A percentile compares a stretch with the other conserved stretches of the same genome.
Conservation (phyloP, 2,329 filamentous ascomycete genomes). For the Diaporthe australafricana region DNA sequence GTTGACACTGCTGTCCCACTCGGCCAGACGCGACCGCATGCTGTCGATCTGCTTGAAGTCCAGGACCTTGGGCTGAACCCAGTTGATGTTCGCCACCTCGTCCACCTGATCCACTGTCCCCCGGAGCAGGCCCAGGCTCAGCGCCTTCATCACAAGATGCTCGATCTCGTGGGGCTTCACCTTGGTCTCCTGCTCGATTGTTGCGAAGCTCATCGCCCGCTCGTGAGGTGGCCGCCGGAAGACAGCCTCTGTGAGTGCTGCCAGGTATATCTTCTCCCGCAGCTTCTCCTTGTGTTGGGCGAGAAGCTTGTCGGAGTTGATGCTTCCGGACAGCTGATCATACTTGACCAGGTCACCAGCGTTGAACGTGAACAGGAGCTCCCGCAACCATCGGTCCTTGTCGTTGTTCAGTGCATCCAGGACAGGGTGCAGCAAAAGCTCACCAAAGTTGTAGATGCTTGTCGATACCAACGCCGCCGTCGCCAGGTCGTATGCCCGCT, state of each 20-base stretch:
- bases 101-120: constrained; percentile 98
- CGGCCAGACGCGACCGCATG: constrained; percentile 87
- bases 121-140: constrained; percentile 88
- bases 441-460: constrained; percentile 99
- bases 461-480: constrained; percentile 93
- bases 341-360: constrained; percentile 91
- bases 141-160: constrained; percentile 98
- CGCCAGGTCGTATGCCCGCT: constrained; percentile 90
- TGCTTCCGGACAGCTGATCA: constrained; percentile 83
- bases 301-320: constrained; percentile 83
- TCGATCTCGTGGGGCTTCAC: constrained; percentile 93
- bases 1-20: constrained; percentile 97
- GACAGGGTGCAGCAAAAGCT: constrained; percentile 97
- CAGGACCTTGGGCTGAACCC: constrained; percentile 98
- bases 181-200: constrained; percentile 92
- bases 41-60: constrained; percentile 95
- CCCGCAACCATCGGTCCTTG: constrained; percentile 87
- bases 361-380: constrained; percentile 98
- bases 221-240: constrained; percentile 97
- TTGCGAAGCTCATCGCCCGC: constrained; percentile 90
- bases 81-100: constrained; percentile 93
- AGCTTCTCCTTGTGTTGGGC: constrained; percentile 84
- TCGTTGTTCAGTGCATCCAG: constrained; percentile 81
- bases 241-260: constrained; percentile 93
- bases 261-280: constrained; percentile 98